Base-by-base conservation (phyloP, 208 protist species). In the Acanthamoeba triangularis region DNA sequence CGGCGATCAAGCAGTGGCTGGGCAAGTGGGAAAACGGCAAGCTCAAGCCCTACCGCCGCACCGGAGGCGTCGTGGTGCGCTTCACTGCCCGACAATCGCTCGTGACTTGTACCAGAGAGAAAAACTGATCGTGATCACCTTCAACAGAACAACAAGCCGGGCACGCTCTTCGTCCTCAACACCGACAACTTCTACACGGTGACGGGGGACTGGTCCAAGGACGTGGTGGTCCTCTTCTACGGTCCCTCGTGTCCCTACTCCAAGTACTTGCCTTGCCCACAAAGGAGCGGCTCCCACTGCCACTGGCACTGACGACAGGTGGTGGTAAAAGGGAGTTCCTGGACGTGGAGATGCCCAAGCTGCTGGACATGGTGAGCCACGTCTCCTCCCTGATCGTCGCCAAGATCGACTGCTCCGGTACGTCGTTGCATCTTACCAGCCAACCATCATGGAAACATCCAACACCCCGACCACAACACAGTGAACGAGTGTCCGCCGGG, bases 271-370 rank as follows among this genome's bases (percentile, higher is more conserved):
- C 8, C 0, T 20, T 14, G 5, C 69, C 30, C 11, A n/a, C 13
- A 44, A n/a, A n/a, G n/a, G n/a, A n/a, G n/a, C n/a, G n/a, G n/a
- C n/a, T n/a, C n/a, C n/a, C n/a, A n/a, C n/a, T n/a, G n/a, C n/a
- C n/a, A n/a, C n/a, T n/a, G n/a, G n/a, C n/a, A n/a, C n/a, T n/a
- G n/a, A n/a, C n/a, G n/a, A 35, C 14, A 72, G 8, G 20, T 30
- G 28, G 14, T 72, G 28, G 11, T 35, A 4, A 35, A 35, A 82
- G 74, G 74, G 74, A 82, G 37, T 82, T 82, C 41, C 28, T 82
- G 33, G 74, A 82, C 8, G 37, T 54, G 20, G 74, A 82, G 41
- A 82, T 82, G 74, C 74, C 74, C 74, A 82, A 82, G 41, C 74
- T 82, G 18, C 44, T 82, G 74, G 74, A 41, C 14, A 82, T 82